Evolutionary conservation across 2,329 filamentous ascomycete genomes (phyloP).

Genomic region (Hirsutella minnesotensis): DNA sequence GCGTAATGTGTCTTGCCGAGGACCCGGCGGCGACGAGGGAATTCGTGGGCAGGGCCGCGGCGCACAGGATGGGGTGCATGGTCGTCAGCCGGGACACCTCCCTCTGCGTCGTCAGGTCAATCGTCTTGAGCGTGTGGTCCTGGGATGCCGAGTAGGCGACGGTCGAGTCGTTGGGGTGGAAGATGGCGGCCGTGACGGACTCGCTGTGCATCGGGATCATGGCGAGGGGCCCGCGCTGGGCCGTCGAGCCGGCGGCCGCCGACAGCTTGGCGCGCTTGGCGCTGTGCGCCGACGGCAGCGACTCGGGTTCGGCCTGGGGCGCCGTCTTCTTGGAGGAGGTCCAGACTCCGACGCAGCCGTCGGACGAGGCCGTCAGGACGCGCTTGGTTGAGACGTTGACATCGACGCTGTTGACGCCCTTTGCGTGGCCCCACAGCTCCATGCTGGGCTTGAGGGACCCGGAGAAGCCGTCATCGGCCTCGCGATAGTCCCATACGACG

Average conservation of each 20-base stretch:
- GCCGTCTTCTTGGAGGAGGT: constrained; percentile 65
- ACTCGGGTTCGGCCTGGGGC: constrained; percentile 57
- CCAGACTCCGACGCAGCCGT: constrained; percentile 83
- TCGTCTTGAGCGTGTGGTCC: constrained; percentile 83
- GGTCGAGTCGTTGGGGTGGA: constrained; percentile 74
- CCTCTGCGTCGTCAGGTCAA: constrained; percentile 72
- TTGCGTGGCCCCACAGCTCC: constrained; percentile 75
- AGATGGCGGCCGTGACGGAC: constrained; percentile 67
- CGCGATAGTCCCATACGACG: constrained; percentile 79
- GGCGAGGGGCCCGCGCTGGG: constrained; percentile 70
- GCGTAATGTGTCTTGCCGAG: constrained; percentile 73
- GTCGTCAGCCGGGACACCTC: constrained; percentile 77
- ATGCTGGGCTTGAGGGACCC: constrained; percentile 58
- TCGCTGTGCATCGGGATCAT: constrained; percentile 62
- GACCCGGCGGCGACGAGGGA: constrained; percentile 62
- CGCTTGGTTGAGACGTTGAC: constrained; percentile 63
- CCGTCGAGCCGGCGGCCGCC: constrained; percentile 25
- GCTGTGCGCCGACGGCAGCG: constrained; percentile 54
- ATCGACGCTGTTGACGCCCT: constrained; percentile 61
- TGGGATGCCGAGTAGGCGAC: constrained; percentile 86
- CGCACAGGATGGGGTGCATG: constrained; percentile 68
- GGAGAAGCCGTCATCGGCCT: constrained; percentile 48
- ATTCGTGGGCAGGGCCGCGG: constrained; percentile 59
- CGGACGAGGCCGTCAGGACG: constrained; percentile 75
- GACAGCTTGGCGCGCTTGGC: constrained; percentile 67